Conservation (phyloP, 2,329 filamentous ascomycete genomes). For the Neonectria hederae region DNA sequence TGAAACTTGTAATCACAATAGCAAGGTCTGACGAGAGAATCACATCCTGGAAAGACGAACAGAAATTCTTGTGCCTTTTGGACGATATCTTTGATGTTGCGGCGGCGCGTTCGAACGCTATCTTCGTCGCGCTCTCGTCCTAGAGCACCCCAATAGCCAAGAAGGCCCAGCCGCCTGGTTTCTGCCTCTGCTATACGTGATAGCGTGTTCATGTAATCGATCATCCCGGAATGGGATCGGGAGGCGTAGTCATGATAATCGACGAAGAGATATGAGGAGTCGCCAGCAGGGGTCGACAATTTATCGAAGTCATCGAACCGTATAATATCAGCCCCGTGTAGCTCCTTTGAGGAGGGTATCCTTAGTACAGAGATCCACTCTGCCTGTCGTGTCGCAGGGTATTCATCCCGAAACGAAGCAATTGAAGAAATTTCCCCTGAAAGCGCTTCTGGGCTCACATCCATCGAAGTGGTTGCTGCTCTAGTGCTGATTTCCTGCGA, state of each 20-base stretch:
- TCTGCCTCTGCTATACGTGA: background rate
- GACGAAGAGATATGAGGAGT: background rate
- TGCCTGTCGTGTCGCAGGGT: background rate
- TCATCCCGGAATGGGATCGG: too few species aligned
- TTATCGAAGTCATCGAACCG: background rate
- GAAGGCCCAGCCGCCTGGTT: background rate
- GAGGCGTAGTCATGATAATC: background rate
- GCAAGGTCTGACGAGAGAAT: background rate
- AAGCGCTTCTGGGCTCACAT: background rate
- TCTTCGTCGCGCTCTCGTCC: background rate
- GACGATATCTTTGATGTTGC: background rate
- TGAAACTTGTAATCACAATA: too few species aligned
- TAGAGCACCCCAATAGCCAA: background rate
- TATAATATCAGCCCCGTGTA: background rate
- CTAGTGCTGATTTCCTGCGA: too few species aligned
- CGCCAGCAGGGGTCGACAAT: too few species aligned
- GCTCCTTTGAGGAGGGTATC: background rate
- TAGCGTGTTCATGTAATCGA: background rate
- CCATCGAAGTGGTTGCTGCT: background rate
- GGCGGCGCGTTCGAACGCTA: background rate
- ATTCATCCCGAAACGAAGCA: background rate
- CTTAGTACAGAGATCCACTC: background rate
- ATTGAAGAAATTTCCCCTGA: background rate
- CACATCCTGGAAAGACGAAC: background rate
- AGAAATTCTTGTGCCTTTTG: background rate